Evolutionary conservation across 352 stramenopile species (phyloP), one percentile per base, ranked within the genome.

Genomic region (Phytophthora melonis): DNA sequence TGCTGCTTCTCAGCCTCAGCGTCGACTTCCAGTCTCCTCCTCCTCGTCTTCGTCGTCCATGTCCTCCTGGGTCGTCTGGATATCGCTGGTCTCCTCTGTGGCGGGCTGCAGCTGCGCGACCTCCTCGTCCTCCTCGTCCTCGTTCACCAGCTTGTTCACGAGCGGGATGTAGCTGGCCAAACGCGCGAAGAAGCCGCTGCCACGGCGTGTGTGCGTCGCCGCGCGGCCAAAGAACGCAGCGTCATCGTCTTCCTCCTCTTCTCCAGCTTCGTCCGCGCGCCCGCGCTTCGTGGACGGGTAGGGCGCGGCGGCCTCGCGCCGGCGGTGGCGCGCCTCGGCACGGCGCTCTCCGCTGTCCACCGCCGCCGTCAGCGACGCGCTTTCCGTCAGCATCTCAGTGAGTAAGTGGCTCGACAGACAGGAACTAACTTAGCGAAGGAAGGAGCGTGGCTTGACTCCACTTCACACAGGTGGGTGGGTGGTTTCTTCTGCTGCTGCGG

Each of bases 81-180:
- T 36, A 39, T 71, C 74, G 18, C 52, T 21, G 27, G 23, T 68
- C n/a, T 70, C 80, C 52, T 70, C 62, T 32, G 27, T 9, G 6
- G 60, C 55, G 11, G 55, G 53, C 39, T 72, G 63, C n/a, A 69
- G 25, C 43, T 74, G 61, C 3, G 19, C 41, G 14, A 49, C 3
- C 43, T 41, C 55, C 60, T 70, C 63, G 11, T 72, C 74, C 7
- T 80, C 66, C 1, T 81, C 78, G 11, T 85, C 68, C 11, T 89
- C 81, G 13, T 63, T 72, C 27, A 90, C 75, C 10, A 90, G 54
- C 53, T 89, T 88, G 39, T 77, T 80, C 14, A 92, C 79, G 5
- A 94, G 72, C 45, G 87, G 87, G n/a, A 94, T 72, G 58, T 86
- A 88, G 50, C 86, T 90, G 30, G 90, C 81, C 6, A 93, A 61